Conservation (phyloP, 108 stramenopile species). For the Nannochloropsis granulata region DNA sequence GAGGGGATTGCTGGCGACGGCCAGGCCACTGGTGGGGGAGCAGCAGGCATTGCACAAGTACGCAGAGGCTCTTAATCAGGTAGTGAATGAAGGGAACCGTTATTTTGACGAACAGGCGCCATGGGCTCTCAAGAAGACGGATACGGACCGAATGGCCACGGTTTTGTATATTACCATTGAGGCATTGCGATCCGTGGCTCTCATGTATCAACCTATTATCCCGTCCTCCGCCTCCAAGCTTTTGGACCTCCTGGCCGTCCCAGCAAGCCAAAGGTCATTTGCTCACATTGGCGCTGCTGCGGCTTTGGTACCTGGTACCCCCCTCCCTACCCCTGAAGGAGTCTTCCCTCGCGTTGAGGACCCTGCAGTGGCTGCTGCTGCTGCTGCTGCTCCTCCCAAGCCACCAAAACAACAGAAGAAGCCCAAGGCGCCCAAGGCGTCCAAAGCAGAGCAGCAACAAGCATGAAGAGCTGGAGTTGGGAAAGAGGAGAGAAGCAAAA, state of each 20-base stretch:
- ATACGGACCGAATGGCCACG: slow-evolving; percentile 57
- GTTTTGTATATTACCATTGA: slow-evolving; percentile 77
- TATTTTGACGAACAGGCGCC: slow-evolving; percentile 78
- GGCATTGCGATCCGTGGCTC: slow-evolving; percentile 60
- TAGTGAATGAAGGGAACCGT: slow-evolving; percentile 72
- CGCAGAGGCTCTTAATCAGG: slow-evolving; percentile 33
- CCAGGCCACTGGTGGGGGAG: slow-evolving; percentile 36
- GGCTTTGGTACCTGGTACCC: neutral
- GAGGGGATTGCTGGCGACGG: slow-evolving; percentile 36
- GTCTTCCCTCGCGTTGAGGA: neutral
- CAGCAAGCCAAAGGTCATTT: neutral
- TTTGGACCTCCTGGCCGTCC: slow-evolving; percentile 63
- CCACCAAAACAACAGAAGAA: neutral
- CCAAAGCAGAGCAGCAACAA: no score
- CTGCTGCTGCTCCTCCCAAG: neutral
- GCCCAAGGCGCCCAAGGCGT: neutral
- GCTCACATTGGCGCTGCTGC: neutral
- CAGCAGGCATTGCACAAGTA: slow-evolving; percentile 56
- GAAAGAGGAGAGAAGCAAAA: no score
- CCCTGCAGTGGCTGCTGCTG: neutral
- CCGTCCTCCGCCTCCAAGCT: slow-evolving; percentile 61
- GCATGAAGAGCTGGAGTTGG: no score
- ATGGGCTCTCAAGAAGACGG: slow-evolving; percentile 74
- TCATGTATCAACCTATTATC: slow-evolving; percentile 81
- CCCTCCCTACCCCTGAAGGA: neutral